Percentiles rank a stretch among this genome's conserved stretches.
These are phyloP conservation scores for Neopestalotiopsis rosae DNA, from an alignment of 2,329 filamentous ascomycete species.

Conservation along the genomic window DNA sequence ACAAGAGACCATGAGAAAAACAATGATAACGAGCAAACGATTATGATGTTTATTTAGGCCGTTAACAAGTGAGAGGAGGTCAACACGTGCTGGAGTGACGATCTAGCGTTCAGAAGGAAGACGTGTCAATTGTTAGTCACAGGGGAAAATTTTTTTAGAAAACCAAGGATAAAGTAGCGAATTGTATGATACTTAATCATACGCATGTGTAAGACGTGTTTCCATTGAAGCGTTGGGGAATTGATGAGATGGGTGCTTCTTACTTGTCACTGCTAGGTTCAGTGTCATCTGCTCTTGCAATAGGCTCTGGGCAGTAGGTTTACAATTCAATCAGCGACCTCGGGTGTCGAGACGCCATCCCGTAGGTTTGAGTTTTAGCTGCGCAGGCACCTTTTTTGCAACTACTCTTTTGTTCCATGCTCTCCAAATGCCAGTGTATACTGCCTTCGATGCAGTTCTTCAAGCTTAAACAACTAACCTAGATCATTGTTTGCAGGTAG, in stretches of 20 bases:
- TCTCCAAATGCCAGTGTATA: too few relatives aligned
- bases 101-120: neutral
- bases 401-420: too few relatives aligned
- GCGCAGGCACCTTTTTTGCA: too few relatives aligned
- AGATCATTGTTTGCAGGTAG: too few relatives aligned
- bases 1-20: neutral
- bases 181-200: neutral
- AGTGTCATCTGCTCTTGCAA: neutral
- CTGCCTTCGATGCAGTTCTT: too few relatives aligned
- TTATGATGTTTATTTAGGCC: neutral
- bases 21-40: slow-evolving; percentile 7
- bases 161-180: neutral
- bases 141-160: neutral
- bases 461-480: too few relatives aligned
- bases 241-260: neutral
- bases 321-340: neutral
- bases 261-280: neutral
- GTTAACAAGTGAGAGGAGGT: neutral
- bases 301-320: neutral
- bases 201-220: neutral
- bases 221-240: neutral
- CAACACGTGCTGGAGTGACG: neutral
- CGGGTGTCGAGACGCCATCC: neutral
- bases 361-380: neutral
- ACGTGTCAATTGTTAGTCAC: neutral